Conservation (phyloP, 805 yeast species). For the Candida yuanshanica region DNA sequence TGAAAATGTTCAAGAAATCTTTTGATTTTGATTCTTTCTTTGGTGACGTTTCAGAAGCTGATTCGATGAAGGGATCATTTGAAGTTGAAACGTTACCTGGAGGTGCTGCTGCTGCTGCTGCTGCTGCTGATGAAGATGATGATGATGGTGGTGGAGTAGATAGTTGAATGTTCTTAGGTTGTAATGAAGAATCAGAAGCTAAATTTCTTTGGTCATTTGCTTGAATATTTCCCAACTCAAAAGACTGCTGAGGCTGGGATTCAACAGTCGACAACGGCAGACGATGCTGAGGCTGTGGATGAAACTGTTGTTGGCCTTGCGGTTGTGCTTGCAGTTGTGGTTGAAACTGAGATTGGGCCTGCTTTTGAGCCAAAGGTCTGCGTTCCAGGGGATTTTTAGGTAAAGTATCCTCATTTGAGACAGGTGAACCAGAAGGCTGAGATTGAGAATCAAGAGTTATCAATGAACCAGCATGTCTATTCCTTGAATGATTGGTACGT, state of each 20-base stretch:
- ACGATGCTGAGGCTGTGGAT: not conserved
- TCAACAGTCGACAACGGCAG: not conserved
- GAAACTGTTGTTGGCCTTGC: slow-evolving; percentile 1
- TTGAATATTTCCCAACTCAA: not conserved
- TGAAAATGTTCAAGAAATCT: slow-evolving; percentile 23
- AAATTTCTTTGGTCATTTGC: not conserved
- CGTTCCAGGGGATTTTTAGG: too few relatives aligned
- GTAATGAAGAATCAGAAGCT: not conserved
- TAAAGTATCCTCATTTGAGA: too few relatives aligned
- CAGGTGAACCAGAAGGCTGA: not conserved
- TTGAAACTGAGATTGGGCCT: not conserved
- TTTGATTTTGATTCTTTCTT: slow-evolving; percentile 19
- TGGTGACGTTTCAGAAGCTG: not conserved
- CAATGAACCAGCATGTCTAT: slow-evolving; percentile 28
- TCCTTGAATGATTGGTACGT: slow-evolving; percentile 30
- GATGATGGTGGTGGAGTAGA: slow-evolving; percentile 1
- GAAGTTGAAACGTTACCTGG: not conserved
- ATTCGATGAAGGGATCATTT: not conserved
- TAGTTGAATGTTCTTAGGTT: not conserved
- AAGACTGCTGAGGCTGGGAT: slow-evolving; percentile 4
- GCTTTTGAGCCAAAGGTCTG: not conserved
- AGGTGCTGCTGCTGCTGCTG: too few relatives aligned
- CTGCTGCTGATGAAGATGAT: not conserved
- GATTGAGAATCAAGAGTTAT: slow-evolving; percentile 10
- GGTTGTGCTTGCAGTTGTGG: slow-evolving; percentile 1